phyloP scores from a whole-genome alignment of 495 filamentous ascomycete species.

The Pyrenula aspistea region DNA sequence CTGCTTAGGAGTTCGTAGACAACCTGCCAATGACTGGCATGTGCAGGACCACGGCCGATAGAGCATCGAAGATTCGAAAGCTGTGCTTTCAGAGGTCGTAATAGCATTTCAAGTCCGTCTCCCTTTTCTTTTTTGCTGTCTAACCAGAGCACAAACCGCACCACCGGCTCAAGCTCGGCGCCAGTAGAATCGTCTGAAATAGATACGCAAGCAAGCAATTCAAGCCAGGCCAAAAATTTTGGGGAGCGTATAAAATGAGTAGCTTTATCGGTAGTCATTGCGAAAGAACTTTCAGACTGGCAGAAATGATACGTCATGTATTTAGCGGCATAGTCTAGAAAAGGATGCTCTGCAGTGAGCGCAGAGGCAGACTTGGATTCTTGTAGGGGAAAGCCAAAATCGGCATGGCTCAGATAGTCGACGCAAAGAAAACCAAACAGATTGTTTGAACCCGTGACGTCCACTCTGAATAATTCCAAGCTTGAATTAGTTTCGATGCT shows the following conservation, averaged over 20 bases:
- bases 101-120: not conserved
- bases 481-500: not conserved
- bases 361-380: not conserved
- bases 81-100: not conserved
- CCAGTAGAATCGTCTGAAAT: not conserved
- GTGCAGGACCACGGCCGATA: not conserved
- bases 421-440: not conserved
- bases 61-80: not conserved
- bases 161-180: not conserved
- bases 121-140: not conserved
- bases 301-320: not conserved
- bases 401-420: not conserved
- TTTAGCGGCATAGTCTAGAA: not conserved
- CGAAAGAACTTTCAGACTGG: not conserved
- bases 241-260: not conserved
- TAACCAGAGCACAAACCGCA: not conserved
- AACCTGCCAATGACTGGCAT: not conserved
- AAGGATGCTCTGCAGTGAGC: not conserved
- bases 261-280: not conserved
- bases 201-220: not conserved
- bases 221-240: not conserved
- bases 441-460: not conserved
- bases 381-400: not conserved
- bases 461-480: not conserved
- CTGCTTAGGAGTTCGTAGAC: not conserved